phyloP scores from a whole-genome alignment of 2,329 filamentous ascomycete species.

The Tolypocladium tundrense region DNA sequence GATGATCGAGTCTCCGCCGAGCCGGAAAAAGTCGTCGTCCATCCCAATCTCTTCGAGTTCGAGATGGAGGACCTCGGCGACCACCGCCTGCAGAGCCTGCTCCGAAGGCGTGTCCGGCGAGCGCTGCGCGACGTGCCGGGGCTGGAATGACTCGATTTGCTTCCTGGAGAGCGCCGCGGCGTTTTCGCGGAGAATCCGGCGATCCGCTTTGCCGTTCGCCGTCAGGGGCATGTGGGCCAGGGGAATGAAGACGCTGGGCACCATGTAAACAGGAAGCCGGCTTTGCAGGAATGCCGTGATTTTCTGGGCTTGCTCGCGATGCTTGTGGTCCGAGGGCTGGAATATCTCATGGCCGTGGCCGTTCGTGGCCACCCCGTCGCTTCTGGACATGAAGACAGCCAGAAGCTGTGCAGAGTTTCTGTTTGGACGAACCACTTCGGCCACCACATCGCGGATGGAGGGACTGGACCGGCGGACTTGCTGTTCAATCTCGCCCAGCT shows the following conservation, averaged over 20 bases:
- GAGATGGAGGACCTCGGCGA: neutral
- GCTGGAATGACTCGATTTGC: neutral
- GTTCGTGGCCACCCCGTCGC: neutral
- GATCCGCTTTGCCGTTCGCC: conserved; percentile 1
- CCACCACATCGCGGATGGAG: neutral
- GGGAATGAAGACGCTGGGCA: conserved; percentile 4
- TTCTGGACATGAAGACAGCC: neutral
- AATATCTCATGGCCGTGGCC: neutral
- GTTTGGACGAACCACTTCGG: neutral
- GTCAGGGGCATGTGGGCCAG: neutral
- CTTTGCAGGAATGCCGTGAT: neutral
- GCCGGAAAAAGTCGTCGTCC: conserved; percentile 6
- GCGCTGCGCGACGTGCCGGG: neutral
- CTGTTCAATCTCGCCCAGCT: conserved; percentile 26
- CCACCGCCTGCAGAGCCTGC: neutral
- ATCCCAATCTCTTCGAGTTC: neutral
- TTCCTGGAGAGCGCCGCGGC: neutral
- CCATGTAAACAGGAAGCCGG: conserved; percentile 6
- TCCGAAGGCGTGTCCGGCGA: neutral
- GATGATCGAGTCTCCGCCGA: conserved; percentile 16
- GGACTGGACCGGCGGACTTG: conserved; percentile 1
- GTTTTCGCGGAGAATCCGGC: neutral
- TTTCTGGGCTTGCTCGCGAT: neutral
- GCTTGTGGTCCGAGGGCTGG: neutral
- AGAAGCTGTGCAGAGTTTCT: neutral